These are phyloP conservation scores for Pyrenopolyporus hunteri DNA, from an alignment of 495 filamentous ascomycete genomes.

Conservation along the genomic window DNA sequence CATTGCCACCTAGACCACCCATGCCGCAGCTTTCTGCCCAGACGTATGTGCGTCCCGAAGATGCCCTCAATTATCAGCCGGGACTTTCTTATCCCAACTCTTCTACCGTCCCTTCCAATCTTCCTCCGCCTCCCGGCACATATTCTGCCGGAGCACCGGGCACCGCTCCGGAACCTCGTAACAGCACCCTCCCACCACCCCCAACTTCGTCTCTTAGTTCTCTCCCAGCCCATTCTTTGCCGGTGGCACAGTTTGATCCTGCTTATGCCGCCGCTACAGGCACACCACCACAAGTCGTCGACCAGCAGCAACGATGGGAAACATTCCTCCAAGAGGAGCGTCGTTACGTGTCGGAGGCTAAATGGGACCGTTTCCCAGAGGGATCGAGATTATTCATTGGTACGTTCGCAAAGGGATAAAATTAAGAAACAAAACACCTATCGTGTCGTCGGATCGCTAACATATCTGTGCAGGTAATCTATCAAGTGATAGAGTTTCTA, in stretches of 20 bases:
- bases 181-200: conserved; percentile 64
- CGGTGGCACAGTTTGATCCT: conserved; percentile 33
- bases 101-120: conserved; percentile 51
- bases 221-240: conserved; percentile 26
- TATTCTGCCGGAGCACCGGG: conserved; percentile 61
- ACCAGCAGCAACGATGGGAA: conserved; percentile 77
- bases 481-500: conserved; percentile 89
- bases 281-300: conserved; percentile 50
- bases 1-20: conserved; percentile 61
- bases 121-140: conserved; percentile 50
- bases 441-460: conserved; percentile 4
- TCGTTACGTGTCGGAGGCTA: conserved; percentile 81
- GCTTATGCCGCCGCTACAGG: conserved; percentile 26
- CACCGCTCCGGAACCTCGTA: conserved; percentile 56
- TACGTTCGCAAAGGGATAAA: conserved; percentile 64
- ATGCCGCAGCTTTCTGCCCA: conserved; percentile 47
- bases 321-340: conserved; percentile 81
- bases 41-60: conserved; percentile 27
- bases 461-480: conserved; percentile 76
- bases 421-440: no score
- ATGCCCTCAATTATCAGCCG: conserved; percentile 38
- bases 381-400: conserved; percentile 91
- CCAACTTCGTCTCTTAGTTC: conserved; percentile 59
- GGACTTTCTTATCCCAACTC: conserved; percentile 31
- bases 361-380: conserved; percentile 91